These are phyloP conservation scores for Cutaneotrichosporon mucoides DNA, from an alignment of 1,284 basidiomycete genomes.

Conservation along the genomic window DNA sequence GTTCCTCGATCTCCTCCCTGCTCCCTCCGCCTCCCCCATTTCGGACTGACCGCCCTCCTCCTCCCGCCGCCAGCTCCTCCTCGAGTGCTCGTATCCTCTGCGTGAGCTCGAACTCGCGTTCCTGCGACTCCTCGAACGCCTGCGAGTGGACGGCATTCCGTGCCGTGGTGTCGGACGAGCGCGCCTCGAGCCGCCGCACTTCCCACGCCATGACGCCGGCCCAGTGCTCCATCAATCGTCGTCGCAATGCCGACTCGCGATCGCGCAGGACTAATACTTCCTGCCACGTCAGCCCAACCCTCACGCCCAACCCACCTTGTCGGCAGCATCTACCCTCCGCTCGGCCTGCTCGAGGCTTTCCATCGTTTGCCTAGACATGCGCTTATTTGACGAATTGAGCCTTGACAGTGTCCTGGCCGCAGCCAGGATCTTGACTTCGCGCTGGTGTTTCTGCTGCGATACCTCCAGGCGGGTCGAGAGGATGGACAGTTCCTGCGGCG, in stretches of 20 bases:
- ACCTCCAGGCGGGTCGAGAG: slow-evolving; percentile 40
- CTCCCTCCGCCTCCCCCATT: not conserved
- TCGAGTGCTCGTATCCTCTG: not conserved
- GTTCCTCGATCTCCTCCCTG: not conserved
- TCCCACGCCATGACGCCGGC: slow-evolving; percentile 50
- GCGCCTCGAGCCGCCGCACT: slow-evolving; percentile 41
- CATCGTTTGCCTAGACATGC: slow-evolving; percentile 48
- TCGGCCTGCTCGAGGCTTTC: slow-evolving; percentile 48
- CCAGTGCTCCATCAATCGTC: slow-evolving; percentile 49
- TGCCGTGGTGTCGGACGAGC: not conserved
- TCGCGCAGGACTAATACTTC: slow-evolving; percentile 46
- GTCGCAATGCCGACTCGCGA: slow-evolving; percentile 40
- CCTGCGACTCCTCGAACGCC: not conserved
- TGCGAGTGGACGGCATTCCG: not conserved
- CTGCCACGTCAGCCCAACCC: slow-evolving; percentile 21
- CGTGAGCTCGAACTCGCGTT: slow-evolving; percentile 2
- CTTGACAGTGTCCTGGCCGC: slow-evolving; percentile 48
- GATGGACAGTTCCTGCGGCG: slow-evolving; percentile 40
- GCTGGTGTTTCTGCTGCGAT: slow-evolving; percentile 43
- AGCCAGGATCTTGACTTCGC: slow-evolving; percentile 50
- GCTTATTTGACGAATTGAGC: slow-evolving; percentile 47
- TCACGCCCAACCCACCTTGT: slow-evolving; percentile 36
- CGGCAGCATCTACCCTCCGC: slow-evolving; percentile 46
- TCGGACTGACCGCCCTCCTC: not conserved
- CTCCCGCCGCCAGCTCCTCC: not conserved